Evolutionary conservation across 208 protist species (phyloP).

Genomic region (Vickermania spadyakhi): DNA sequence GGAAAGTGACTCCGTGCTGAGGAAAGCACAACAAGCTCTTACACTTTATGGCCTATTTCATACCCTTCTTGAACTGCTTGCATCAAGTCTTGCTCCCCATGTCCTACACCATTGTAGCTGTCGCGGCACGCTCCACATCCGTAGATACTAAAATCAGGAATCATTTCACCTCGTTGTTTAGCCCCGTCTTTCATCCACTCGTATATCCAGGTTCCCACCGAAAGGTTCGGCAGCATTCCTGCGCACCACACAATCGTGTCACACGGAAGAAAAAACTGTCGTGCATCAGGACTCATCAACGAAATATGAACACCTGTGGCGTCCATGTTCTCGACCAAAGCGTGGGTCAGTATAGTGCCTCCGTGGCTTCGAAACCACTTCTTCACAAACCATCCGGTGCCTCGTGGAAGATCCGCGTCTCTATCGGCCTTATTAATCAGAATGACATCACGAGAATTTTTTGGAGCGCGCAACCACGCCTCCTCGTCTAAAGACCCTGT

Average conservation of each 20-base stretch:
- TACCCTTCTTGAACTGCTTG: conserved; percentile 78
- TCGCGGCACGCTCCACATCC: conserved; percentile 65
- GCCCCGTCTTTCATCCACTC: conserved; percentile 86
- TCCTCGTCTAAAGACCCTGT: conserved; percentile 14
- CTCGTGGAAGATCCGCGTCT: conserved; percentile 70
- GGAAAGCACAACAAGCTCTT: conserved; percentile 3
- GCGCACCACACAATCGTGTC: conserved; percentile 82
- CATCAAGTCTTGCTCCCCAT: conserved; percentile 79
- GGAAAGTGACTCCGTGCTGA: too few species aligned
- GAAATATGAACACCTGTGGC: conserved; percentile 54
- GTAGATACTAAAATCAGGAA: conserved; percentile 73
- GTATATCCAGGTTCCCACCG: conserved; percentile 72
- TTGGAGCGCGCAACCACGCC: conserved; percentile 21
- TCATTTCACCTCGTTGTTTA: conserved; percentile 63
- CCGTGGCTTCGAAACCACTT: conserved; percentile 68
- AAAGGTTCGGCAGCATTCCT: conserved; percentile 77
- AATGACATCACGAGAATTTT: conserved; percentile 74
- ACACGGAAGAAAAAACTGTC: conserved; percentile 50
- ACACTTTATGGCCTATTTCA: conserved; percentile 79
- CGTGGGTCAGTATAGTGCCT: conserved; percentile 56
- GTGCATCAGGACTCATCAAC: conserved; percentile 31
- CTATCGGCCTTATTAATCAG: conserved; percentile 71
- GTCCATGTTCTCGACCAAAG: conserved; percentile 57
- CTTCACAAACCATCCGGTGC: conserved; percentile 77
- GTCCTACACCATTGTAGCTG: conserved; percentile 55